Evolutionary conservation across 1,139 yeast genomes (phyloP), one percentile per base, ranked within the genome.

Genomic region (Kluyveromyces sp.): DNA sequence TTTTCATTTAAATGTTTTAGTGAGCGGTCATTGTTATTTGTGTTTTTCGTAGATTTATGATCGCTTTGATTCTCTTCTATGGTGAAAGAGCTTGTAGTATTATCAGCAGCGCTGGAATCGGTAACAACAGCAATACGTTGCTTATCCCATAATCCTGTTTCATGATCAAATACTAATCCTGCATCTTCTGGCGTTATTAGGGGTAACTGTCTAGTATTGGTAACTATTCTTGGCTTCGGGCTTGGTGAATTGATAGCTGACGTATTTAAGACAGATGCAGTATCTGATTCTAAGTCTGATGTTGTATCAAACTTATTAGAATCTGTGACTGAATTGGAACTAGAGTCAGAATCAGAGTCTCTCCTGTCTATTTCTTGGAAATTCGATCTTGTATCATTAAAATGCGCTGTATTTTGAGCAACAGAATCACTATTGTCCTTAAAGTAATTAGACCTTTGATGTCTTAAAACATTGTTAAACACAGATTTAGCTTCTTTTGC

Each of bases 161-260:
- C 51, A 34, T 57, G 58, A 43, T 56, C 53, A 36, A 58, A 60
- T 8, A 56, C 55, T 43, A 59, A 52, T 1, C 65, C 65, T 35
- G 60, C 52, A 43, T 56, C 60, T 45, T 59, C 63, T 6, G 65
- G 65, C 5, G 58, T 57, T 25, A 60, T 59, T 25, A 60, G 48
- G 27, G 56, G 54, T 38, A 59, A 45, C 10, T 34, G 25, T 25
- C 26, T 42, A 25, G 36, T 32, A 34, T 34, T 41, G 7, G 45
- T 25, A 6, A 34, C 38, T 7, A 10, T 28, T n/a, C 43, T 33
- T 7, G 43, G 43, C n/a, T 41, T 41, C 15, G 48, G 48, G 15
- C 45, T 40, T 2, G 48, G 48, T 25, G 48, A 45, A 8, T 43
- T 42, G 6, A 31, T 41, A 21, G 26, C 33, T 8, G 39, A 38